phyloP scores from a whole-genome alignment of 2,329 filamentous ascomycete genomes.

The Albifimbria verrucaria region DNA sequence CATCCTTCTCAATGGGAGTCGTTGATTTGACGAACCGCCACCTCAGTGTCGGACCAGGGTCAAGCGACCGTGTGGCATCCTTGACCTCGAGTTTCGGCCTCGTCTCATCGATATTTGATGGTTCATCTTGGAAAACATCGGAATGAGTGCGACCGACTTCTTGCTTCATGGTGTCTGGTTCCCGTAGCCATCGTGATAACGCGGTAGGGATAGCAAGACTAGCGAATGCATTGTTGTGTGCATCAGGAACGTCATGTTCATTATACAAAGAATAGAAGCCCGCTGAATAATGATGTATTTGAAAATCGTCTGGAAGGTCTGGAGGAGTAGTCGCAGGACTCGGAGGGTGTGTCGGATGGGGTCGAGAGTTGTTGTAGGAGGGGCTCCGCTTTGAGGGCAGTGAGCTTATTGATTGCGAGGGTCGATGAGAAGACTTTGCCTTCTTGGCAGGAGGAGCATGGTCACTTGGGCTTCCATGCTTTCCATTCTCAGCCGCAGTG shows the following conservation, averaged over 20 bases:
- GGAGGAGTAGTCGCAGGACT: slow-evolving; percentile 77
- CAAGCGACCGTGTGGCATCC: slow-evolving; percentile 36
- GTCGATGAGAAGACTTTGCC: slow-evolving; percentile 74
- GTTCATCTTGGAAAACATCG: slow-evolving; percentile 65
- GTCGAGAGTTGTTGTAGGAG: slow-evolving; percentile 59
- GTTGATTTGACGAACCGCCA: slow-evolving; percentile 65
- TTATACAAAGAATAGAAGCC: slow-evolving; percentile 76
- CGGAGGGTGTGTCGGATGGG: slow-evolving; percentile 56
- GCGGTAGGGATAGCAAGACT: slow-evolving; percentile 72
- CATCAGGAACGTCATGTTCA: slow-evolving; percentile 54
- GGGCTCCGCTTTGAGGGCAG: slow-evolving; percentile 63
- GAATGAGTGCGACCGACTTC: slow-evolving; percentile 63
- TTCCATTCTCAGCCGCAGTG: slow-evolving; percentile 53
- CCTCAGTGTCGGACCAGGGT: slow-evolving; percentile 45
- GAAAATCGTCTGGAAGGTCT: slow-evolving; percentile 59
- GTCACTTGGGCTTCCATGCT: slow-evolving; percentile 42
- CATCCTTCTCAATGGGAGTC: slow-evolving; percentile 51
- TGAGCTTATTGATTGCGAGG: slow-evolving; percentile 73
- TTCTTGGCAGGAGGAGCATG: slow-evolving; percentile 67
- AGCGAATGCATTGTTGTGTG: slow-evolving; percentile 73
- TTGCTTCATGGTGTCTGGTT: slow-evolving; percentile 63
- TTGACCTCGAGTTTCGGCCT: slow-evolving; percentile 46
- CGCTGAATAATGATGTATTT: slow-evolving; percentile 67
- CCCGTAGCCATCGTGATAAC: slow-evolving; percentile 74
- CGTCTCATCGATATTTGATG: slow-evolving; percentile 38